Evolutionary conservation across 148 eudicot genomes (phyloP).

Genomic region (Dysphania ambrosioides): DNA sequence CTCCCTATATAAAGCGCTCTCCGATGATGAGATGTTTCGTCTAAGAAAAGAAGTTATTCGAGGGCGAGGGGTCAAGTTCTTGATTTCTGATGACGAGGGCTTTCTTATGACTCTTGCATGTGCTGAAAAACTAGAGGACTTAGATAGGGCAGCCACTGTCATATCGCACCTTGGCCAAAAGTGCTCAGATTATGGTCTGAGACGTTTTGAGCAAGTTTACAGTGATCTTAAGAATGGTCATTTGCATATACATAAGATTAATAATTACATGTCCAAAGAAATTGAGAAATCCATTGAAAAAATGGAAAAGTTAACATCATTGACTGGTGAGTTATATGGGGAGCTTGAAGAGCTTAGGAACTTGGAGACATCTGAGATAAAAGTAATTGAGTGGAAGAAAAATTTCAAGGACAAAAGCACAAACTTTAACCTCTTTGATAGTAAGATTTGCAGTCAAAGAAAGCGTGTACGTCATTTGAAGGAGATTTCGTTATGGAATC

Average conservation of each 20-base stretch:
- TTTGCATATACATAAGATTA: slow-evolving; percentile 39
- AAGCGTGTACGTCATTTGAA: slow-evolving; percentile 49
- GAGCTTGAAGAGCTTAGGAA: slow-evolving; percentile 48
- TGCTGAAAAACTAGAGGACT: slow-evolving; percentile 76
- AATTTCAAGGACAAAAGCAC: background rate
- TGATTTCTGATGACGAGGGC: slow-evolving; percentile 55
- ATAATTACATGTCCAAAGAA: slow-evolving; percentile 42
- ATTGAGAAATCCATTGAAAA: slow-evolving; percentile 44
- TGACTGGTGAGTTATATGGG: slow-evolving; percentile 43
- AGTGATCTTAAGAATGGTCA: slow-evolving; percentile 52
- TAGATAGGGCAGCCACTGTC: slow-evolving; percentile 50
- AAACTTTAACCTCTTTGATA: slow-evolving; percentile 44
- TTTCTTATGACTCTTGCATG: slow-evolving; percentile 64
- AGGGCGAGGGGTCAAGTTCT: slow-evolving; percentile 46
- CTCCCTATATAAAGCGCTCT: slow-evolving; percentile 61
- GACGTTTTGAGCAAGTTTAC: slow-evolving; percentile 47
- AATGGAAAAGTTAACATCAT: slow-evolving; percentile 45
- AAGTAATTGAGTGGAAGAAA: slow-evolving; percentile 42
- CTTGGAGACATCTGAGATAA: slow-evolving; percentile 54
- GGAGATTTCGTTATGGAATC: slow-evolving; percentile 60
- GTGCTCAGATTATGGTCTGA: slow-evolving; percentile 50
- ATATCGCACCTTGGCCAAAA: slow-evolving; percentile 53
- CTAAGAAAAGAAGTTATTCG: slow-evolving; percentile 32
- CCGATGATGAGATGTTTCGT: slow-evolving; percentile 37
- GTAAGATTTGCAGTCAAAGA: slow-evolving; percentile 50